These are phyloP conservation scores for Nigrospora osmanthi DNA, from an alignment of 2,329 filamentous ascomycete genomes.

Conservation along the genomic window DNA sequence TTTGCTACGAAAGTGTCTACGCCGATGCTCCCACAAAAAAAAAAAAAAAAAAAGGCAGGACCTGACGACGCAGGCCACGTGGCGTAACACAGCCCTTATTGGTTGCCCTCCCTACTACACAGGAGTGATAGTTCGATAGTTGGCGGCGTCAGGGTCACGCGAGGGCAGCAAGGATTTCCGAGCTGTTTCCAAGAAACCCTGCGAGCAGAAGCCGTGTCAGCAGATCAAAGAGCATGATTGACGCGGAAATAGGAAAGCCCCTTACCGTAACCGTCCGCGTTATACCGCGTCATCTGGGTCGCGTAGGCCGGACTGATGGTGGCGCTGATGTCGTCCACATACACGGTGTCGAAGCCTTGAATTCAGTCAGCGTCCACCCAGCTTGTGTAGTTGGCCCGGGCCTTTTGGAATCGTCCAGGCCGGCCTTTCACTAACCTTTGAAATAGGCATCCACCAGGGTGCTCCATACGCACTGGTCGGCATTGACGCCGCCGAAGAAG, in stretches of 20 bases:
- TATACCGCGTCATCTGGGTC: not conserved
- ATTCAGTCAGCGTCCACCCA: too few relatives aligned
- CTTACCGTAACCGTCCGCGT: not conserved
- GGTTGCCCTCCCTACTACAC: too few relatives aligned
- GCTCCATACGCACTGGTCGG: slow-evolving; percentile 22
- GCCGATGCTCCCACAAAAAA: too few relatives aligned
- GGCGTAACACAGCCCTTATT: too few relatives aligned
- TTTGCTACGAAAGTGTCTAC: too few relatives aligned
- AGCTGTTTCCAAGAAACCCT: not conserved
- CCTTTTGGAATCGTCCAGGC: too few relatives aligned
- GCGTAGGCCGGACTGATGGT: not conserved
- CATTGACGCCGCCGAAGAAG: slow-evolving; percentile 22
- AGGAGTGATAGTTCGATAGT: too few relatives aligned
- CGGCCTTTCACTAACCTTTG: too few relatives aligned
- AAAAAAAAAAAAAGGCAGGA: too few relatives aligned
- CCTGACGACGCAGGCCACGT: too few relatives aligned
- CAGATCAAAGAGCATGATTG: not conserved
- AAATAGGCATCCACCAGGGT: slow-evolving; percentile 22
- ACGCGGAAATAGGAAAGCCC: not conserved
- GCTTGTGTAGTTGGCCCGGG: too few relatives aligned
- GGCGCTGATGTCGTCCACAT: not conserved
- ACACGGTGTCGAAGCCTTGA: not conserved
- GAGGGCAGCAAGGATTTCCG: not conserved
- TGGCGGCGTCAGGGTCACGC: not conserved
- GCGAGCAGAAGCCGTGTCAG: not conserved